phyloP scores from a whole-genome alignment of 805 yeast species.

The Metschnikowia reukaufii region DNA sequence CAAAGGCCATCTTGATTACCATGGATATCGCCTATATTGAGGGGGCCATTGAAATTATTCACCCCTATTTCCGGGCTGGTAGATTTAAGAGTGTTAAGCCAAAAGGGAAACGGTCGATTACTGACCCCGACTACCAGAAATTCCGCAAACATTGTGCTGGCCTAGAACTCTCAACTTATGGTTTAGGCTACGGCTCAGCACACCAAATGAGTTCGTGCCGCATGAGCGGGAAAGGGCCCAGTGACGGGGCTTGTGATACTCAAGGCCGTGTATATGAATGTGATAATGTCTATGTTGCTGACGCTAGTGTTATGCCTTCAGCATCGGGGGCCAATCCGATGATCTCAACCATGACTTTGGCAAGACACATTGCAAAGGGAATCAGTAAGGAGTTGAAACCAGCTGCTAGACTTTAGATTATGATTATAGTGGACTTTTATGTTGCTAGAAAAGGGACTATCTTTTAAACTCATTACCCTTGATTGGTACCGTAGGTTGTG shows the following conservation, averaged over 20 bases:
- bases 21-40: slow-evolving; percentile 48
- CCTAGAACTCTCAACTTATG: slow-evolving; percentile 29
- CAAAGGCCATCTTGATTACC: slow-evolving; percentile 36
- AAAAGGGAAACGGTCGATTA: slow-evolving; percentile 36
- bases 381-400: slow-evolving; percentile 35
- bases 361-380: slow-evolving; percentile 42
- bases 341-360: slow-evolving; percentile 48
- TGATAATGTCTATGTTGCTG: slow-evolving; percentile 49
- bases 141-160: slow-evolving; percentile 34
- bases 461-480: too few relatives aligned
- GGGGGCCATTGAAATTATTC: slow-evolving; percentile 47
- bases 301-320: slow-evolving; percentile 50
- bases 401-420: slow-evolving; percentile 25
- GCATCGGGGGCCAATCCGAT: slow-evolving; percentile 58
- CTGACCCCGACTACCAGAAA: slow-evolving; percentile 43
- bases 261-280: slow-evolving; percentile 50
- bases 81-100: slow-evolving; percentile 38
- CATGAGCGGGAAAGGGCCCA: slow-evolving; percentile 48
- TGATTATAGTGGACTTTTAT: not conserved
- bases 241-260: slow-evolving; percentile 43
- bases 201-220: slow-evolving; percentile 57
- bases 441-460: too few relatives aligned
- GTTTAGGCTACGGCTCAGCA: slow-evolving; percentile 44
- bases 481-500: too few relatives aligned
- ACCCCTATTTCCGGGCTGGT: slow-evolving; percentile 35